These are phyloP conservation scores for Ophiostoma ips DNA, from an alignment of 2,329 filamentous ascomycete genomes.

Conservation along the genomic window DNA sequence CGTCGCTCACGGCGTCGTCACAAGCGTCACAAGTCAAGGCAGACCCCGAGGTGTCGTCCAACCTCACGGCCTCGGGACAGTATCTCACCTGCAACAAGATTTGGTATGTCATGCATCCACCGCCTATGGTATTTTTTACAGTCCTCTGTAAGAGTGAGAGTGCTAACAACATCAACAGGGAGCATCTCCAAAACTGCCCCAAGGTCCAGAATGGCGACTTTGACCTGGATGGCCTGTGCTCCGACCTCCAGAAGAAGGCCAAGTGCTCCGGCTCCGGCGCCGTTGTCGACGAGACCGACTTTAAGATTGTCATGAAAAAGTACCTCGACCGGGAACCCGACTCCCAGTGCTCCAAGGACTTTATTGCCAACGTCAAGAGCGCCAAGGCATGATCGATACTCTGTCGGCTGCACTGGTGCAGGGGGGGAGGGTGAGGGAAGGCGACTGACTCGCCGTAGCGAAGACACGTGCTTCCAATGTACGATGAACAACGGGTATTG, in stretches of 20 bases:
- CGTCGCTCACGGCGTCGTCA: slow-evolving; percentile 1
- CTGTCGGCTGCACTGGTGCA: too few species aligned
- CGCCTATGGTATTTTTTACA: too few species aligned
- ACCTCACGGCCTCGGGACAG: slow-evolving; percentile 35
- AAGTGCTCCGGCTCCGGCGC: slow-evolving; percentile 86
- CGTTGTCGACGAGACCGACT: slow-evolving; percentile 78
- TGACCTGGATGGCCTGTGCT: slow-evolving; percentile 84
- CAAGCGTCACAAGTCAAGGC: slow-evolving; percentile 32
- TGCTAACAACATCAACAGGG: slow-evolving; percentile 42
- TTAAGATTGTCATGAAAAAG: slow-evolving; percentile 62
- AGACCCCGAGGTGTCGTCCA: slow-evolving; percentile 24
- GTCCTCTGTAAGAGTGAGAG: too few species aligned
- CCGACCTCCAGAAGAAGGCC: slow-evolving; percentile 86
- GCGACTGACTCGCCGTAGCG: too few species aligned
- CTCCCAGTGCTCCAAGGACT: slow-evolving; percentile 1
- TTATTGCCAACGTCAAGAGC: background rate
- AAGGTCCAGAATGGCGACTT: slow-evolving; percentile 84
- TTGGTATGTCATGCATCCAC: slow-evolving; percentile 48
- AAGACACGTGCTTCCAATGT: too few species aligned
- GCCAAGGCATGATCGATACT: background rate
- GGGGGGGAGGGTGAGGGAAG: too few species aligned
- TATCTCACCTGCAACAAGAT: slow-evolving; percentile 81
- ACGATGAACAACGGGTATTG: too few species aligned
- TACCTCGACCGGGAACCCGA: slow-evolving; percentile 33
- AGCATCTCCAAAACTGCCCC: slow-evolving; percentile 73